Conservation (phyloP, 495 filamentous ascomycete genomes). For the Penicillium angulare region DNA sequence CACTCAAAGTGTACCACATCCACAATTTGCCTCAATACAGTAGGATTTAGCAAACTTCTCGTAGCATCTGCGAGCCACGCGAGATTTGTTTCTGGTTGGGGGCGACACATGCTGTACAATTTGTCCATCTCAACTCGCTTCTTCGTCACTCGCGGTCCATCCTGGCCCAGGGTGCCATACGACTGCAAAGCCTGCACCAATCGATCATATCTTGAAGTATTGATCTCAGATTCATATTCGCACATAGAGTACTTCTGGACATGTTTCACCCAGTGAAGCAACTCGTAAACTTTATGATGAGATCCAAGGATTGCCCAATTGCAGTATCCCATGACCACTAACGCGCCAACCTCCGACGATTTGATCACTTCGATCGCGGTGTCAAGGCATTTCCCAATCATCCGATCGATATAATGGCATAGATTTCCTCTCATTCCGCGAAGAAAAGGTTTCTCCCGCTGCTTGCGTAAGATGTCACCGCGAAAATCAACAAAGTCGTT, state of each 20-base stretch:
- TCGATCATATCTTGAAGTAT: conserved; percentile 6
- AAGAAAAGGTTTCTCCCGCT: conserved; percentile 20
- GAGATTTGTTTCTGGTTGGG: conserved; percentile 5
- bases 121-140: conserved; percentile 18
- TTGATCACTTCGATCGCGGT: conserved; percentile 1
- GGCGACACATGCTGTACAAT: conserved; percentile 9
- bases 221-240: conserved; percentile 2
- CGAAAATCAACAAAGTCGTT: conserved; percentile 23
- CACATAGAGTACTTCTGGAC: not conserved
- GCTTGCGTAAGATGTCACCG: conserved; percentile 19
- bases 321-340: conserved; percentile 20
- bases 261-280: conserved; percentile 1
- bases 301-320: conserved; percentile 24
- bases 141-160: conserved; percentile 6
- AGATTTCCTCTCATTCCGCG: conserved; percentile 15
- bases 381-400: conserved; percentile 9
- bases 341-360: conserved; percentile 2
- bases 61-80: conserved; percentile 28
- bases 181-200: conserved; percentile 14
- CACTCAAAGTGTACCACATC: conserved; percentile 28
- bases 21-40: conserved; percentile 15
- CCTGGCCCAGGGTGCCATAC: conserved; percentile 14
- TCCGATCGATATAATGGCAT: conserved; percentile 13
- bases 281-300: conserved; percentile 26
- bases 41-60: conserved; percentile 19